Evolutionary conservation across 2,329 filamentous ascomycete species (phyloP).

Genomic region (Alternaria consortialis): DNA sequence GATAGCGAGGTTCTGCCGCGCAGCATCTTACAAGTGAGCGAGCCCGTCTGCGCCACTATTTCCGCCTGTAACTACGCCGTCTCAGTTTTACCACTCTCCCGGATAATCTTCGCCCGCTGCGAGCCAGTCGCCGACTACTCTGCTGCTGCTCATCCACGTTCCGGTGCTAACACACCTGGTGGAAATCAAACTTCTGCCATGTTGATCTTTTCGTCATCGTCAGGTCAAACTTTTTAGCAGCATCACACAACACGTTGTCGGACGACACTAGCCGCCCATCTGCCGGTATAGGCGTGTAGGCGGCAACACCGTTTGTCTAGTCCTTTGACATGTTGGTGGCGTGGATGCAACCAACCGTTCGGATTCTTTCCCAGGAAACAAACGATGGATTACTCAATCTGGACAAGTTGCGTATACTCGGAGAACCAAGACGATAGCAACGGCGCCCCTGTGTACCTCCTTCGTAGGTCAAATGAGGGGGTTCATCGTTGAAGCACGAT

Average conservation of each 20-base stretch:
- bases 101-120: constrained; percentile 18
- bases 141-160: not conserved
- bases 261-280: not conserved
- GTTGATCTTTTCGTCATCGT: not conserved
- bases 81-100: constrained; percentile 11
- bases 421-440: not conserved
- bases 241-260: not conserved
- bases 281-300: not conserved
- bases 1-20: constrained; percentile 22
- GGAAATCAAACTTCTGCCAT: not conserved
- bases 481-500: not conserved
- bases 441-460: not conserved
- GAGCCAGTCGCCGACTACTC: constrained; percentile 3
- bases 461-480: not conserved
- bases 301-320: not conserved
- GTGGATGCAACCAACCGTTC: not conserved
- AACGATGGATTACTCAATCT: not conserved
- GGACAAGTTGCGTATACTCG: not conserved
- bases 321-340: constrained; percentile 7
- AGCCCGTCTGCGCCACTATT: constrained; percentile 18
- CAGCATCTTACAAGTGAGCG: constrained; percentile 5
- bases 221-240: not conserved
- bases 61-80: constrained; percentile 14
- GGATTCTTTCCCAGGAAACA: constrained; percentile 1
- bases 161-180: not conserved